Conservation (phyloP, 2,329 filamentous ascomycete species). For the Clarireedia sp. region DNA sequence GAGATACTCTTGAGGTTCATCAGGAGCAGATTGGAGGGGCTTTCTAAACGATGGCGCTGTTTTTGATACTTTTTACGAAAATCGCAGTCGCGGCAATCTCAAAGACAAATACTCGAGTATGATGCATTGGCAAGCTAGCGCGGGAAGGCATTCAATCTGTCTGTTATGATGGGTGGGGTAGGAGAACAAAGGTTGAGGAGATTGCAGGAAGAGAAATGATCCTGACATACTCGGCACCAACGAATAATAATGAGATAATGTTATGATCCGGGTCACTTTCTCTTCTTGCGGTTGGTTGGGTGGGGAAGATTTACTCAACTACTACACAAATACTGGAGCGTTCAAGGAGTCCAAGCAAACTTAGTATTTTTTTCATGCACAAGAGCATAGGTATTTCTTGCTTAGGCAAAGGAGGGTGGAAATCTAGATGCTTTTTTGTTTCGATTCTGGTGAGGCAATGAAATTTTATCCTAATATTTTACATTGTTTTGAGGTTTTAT, state of each 20-base stretch:
- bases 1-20: slow-evolving; percentile 93
- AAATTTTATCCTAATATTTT: not conserved
- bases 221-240: slow-evolving; percentile 1
- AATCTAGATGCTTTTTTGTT: slow-evolving; percentile 12
- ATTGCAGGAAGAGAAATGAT: too few species aligned
- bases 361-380: slow-evolving; percentile 13
- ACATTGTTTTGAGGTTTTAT: too few species aligned
- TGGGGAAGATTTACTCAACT: slow-evolving; percentile 15
- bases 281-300: not conserved
- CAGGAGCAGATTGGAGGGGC: slow-evolving; percentile 91
- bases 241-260: slow-evolving; percentile 7
- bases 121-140: too few species aligned
- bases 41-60: slow-evolving; percentile 11
- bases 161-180: too few species aligned
- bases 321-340: slow-evolving; percentile 16
- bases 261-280: slow-evolving; percentile 12
- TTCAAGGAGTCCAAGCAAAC: slow-evolving; percentile 19
- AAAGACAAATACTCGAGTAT: too few species aligned
- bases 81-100: too few species aligned
- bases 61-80: not conserved
- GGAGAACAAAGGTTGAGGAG: not conserved
- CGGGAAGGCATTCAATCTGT: too few species aligned
- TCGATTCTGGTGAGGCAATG: not conserved
- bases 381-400: slow-evolving; percentile 11
- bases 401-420: slow-evolving; percentile 2